phyloP scores from a whole-genome alignment of 2,329 filamentous ascomycete genomes.

The Madurella mycetomatis region DNA sequence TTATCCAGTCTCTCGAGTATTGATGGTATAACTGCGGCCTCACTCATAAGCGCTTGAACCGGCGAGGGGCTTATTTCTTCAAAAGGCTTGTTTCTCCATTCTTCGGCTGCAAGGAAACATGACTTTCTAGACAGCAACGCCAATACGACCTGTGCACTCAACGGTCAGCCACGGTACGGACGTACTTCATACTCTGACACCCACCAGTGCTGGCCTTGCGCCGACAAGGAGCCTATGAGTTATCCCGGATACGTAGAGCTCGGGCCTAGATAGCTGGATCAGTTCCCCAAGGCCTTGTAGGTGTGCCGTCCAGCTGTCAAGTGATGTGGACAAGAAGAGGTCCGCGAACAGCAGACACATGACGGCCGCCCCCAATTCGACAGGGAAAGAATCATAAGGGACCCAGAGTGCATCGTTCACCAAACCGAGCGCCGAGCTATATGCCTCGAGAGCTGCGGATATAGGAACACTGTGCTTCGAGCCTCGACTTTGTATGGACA shows the following conservation, averaged over 20 bases:
- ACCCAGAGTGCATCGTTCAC: conserved; percentile 24
- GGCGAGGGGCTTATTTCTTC: conserved; percentile 22
- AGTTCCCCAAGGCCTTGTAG: conserved; percentile 33
- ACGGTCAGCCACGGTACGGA: neutral
- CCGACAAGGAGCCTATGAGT: conserved; percentile 38
- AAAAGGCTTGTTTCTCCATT: conserved; percentile 34
- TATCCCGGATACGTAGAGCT: conserved; percentile 31
- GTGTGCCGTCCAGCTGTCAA: conserved; percentile 29
- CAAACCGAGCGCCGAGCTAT: conserved; percentile 29
- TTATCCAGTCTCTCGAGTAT: conserved; percentile 24
- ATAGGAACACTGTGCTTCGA: conserved; percentile 19
- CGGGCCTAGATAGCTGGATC: conserved; percentile 31
- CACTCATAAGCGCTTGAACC: conserved; percentile 33
- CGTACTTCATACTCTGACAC: no score
- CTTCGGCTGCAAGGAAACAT: conserved; percentile 29
- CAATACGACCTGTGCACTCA: conserved; percentile 28
- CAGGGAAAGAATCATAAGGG: conserved; percentile 13
- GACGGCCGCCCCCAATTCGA: conserved; percentile 30
- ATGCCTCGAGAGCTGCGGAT: conserved; percentile 28
- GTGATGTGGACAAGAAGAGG: conserved; percentile 32
- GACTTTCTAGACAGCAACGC: conserved; percentile 28
- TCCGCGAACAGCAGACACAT: conserved; percentile 36
- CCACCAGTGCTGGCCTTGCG: conserved; percentile 36
- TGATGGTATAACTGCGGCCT: conserved; percentile 28
- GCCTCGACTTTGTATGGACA: conserved; percentile 28